phyloP scores from a whole-genome alignment of 2,329 filamentous ascomycete genomes.

The Cercospora sp. region DNA sequence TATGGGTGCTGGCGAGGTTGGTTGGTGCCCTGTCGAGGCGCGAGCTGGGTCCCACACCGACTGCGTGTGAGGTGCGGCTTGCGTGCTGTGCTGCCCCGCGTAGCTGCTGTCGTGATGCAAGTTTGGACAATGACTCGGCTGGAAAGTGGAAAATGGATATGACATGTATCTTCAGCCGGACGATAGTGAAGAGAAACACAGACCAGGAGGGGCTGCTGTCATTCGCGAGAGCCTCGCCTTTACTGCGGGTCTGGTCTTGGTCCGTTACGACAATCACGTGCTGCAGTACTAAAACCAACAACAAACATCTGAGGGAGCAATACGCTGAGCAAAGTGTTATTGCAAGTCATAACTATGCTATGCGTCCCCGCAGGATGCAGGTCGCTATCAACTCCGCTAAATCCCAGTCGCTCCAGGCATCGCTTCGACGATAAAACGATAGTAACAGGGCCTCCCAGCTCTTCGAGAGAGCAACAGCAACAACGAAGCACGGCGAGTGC shows the following conservation, averaged over 20 bases:
- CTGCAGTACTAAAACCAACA: not conserved
- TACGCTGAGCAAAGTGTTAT: not conserved
- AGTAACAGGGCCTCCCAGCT: not conserved
- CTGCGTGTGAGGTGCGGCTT: not conserved
- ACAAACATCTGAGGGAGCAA: not conserved
- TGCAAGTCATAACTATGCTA: not conserved
- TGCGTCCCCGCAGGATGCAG: not conserved
- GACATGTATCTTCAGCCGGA: not conserved
- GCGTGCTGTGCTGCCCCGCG: constrained; percentile 5
- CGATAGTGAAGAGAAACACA: constrained; percentile 8
- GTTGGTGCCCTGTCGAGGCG: not conserved
- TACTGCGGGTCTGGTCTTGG: constrained; percentile 7
- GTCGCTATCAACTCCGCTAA: not conserved
- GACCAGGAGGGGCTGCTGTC: constrained; percentile 11
- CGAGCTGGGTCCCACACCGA: constrained; percentile 1
- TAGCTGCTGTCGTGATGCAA: not conserved
- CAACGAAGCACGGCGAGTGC: not conserved
- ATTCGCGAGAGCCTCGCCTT: constrained; percentile 3
- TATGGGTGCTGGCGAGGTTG: not conserved
- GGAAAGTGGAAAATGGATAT: not conserved
- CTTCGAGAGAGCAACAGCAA: not conserved
- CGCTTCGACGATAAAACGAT: not conserved
- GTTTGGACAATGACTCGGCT: not conserved
- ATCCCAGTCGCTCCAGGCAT: not conserved
- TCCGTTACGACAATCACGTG: not conserved